phyloP scores from a whole-genome alignment of 2,329 filamentous ascomycete genomes.

The Penicillium concentricum region DNA sequence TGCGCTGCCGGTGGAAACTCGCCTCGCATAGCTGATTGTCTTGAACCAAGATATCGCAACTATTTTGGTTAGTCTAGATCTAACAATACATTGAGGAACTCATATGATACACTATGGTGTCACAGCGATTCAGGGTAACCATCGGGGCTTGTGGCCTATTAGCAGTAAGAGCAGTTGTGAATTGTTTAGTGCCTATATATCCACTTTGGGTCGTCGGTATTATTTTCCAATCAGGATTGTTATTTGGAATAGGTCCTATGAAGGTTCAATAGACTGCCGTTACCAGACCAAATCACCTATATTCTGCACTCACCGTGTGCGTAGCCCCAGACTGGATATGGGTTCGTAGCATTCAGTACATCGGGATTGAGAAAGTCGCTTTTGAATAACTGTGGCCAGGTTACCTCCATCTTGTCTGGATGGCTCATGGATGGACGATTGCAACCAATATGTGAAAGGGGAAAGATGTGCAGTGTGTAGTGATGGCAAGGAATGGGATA shows the following conservation, averaged over 20 bases:
- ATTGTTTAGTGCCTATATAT: too few relatives aligned
- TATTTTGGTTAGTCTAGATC: background rate
- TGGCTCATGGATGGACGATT: background rate
- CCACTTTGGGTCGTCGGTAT: too few relatives aligned
- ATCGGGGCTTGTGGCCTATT: background rate
- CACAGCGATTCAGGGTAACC: background rate
- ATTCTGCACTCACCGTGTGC: background rate
- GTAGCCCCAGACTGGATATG: background rate
- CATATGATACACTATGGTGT: background rate
- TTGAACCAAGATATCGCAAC: background rate
- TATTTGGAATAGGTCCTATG: background rate
- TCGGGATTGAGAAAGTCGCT: background rate
- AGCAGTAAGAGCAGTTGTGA: too few relatives aligned
- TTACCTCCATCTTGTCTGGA: background rate
- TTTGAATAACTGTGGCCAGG: background rate
- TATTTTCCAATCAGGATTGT: background rate
- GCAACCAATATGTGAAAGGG: background rate
- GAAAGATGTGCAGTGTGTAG: background rate
- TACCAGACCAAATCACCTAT: too few relatives aligned
- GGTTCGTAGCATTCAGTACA: background rate
- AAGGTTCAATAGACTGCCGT: background rate
- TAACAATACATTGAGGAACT: background rate
- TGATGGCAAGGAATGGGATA: background rate
- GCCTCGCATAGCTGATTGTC: background rate
- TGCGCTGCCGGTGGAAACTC: rapidly evolving